Conservation (phyloP, 2,329 filamentous ascomycete species). For the Rugonectria rugulosa region DNA sequence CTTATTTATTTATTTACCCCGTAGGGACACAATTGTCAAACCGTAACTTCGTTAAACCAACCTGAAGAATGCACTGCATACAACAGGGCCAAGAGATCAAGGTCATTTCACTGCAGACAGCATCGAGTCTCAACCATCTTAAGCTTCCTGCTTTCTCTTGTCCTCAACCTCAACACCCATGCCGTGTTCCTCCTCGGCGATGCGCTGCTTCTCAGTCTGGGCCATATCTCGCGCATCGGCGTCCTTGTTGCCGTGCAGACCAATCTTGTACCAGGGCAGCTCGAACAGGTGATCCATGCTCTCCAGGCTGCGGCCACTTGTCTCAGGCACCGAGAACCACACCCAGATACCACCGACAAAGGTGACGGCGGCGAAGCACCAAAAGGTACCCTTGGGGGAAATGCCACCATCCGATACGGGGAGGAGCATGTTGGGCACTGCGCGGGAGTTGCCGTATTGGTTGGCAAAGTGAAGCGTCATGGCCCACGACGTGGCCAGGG, state of each 20-base stretch:
- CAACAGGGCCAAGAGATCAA: too few species aligned
- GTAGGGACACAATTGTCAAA: too few species aligned
- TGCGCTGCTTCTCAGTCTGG: constrained; percentile 53
- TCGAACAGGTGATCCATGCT: constrained; percentile 76
- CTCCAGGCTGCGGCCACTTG: constrained; percentile 70
- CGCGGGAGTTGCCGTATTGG: constrained; percentile 79
- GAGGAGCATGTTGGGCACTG: constrained; percentile 78
- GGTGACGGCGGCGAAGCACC: constrained; percentile 76
- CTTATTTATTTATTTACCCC: too few species aligned
- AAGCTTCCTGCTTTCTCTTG: constrained; percentile 34
- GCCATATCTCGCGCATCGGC: constrained; percentile 56
- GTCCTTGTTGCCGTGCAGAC: constrained; percentile 61
- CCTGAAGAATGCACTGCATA: too few species aligned
- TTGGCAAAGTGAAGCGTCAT: constrained; percentile 84
- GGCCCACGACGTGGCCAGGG: constrained; percentile 72
- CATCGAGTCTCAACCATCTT: too few species aligned
- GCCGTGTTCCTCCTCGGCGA: constrained; percentile 42
- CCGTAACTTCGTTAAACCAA: too few species aligned
- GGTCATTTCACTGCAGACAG: too few species aligned
- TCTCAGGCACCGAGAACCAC: constrained; percentile 77
- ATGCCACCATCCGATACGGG: constrained; percentile 54
- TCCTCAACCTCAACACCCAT: constrained; percentile 48
- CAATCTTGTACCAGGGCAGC: constrained; percentile 79
- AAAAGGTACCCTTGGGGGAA: constrained; percentile 73
- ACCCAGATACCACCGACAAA: constrained; percentile 74